These are phyloP conservation scores for Fusarium chaquense DNA, from an alignment of 2,329 filamentous ascomycete genomes.

Conservation along the genomic window DNA sequence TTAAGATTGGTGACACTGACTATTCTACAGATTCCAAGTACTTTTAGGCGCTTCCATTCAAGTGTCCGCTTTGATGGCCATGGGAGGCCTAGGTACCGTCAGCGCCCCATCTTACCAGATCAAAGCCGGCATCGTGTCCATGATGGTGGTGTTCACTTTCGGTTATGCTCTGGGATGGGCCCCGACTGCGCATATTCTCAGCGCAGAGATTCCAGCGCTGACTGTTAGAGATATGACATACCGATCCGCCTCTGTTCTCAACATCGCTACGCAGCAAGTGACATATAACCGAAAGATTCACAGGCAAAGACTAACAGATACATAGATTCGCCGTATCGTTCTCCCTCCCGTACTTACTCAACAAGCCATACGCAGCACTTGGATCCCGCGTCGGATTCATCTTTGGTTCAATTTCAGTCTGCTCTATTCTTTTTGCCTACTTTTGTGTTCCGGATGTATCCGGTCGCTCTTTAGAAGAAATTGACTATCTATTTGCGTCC, in stretches of 20 bases:
- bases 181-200: constrained; percentile 52
- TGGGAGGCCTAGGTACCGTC: constrained; percentile 53
- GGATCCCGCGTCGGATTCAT: constrained; percentile 55
- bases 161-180: constrained; percentile 53
- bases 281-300: no score
- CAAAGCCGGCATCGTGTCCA: constrained; percentile 50
- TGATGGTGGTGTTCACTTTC: constrained; percentile 49
- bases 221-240: constrained; percentile 47
- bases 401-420: constrained; percentile 48
- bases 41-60: neutral
- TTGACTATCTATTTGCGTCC: constrained; percentile 57
- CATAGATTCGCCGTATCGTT: constrained; percentile 36
- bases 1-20: neutral
- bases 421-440: neutral
- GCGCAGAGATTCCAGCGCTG: constrained; percentile 51
- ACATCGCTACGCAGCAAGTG: neutral
- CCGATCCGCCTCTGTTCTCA: neutral
- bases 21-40: neutral
- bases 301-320: no score
- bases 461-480: constrained; percentile 65
- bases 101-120: constrained; percentile 24
- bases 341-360: constrained; percentile 54
- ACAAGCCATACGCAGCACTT: constrained; percentile 51
- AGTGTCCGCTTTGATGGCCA: constrained; percentile 45
- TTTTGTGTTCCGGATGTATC: constrained; percentile 69